phyloP scores from a whole-genome alignment of 495 filamentous ascomycete species.

The Saxophila tyrrhenica region DNA sequence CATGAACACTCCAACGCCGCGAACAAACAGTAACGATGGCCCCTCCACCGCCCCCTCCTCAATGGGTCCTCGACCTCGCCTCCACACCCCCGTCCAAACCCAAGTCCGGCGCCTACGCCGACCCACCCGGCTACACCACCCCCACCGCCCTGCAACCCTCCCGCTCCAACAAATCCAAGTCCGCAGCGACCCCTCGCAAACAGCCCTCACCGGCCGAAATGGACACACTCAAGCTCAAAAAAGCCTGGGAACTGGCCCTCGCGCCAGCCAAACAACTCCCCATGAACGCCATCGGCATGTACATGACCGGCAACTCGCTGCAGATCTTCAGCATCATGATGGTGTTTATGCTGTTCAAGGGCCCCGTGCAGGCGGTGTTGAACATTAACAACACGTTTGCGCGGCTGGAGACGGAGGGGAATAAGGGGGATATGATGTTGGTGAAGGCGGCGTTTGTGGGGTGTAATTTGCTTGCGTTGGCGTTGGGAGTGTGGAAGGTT shows the following conservation, averaged over 20 bases:
- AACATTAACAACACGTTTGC: slow-evolving; percentile 69
- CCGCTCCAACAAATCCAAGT: slow-evolving; percentile 25
- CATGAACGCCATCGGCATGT: slow-evolving; percentile 98
- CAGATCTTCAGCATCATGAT: slow-evolving; percentile 99
- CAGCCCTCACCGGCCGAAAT: slow-evolving; percentile 66
- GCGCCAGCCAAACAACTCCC: slow-evolving; percentile 88
- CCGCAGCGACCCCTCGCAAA: slow-evolving; percentile 25
- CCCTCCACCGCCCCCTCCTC: slow-evolving; percentile 40
- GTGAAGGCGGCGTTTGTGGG: slow-evolving; percentile 79
- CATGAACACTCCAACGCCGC: no score
- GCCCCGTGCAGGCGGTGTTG: slow-evolving; percentile 74
- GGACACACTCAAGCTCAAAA: slow-evolving; percentile 92
- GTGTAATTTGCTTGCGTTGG: slow-evolving; percentile 75
- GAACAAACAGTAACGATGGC: not conserved
- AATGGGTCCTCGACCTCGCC: slow-evolving; percentile 73
- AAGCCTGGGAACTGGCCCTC: slow-evolving; percentile 95
- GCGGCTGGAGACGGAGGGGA: slow-evolving; percentile 79
- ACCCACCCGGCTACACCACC: slow-evolving; percentile 78
- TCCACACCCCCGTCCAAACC: slow-evolving; percentile 48
- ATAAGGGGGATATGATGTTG: slow-evolving; percentile 52
- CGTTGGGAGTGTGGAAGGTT: slow-evolving; percentile 88
- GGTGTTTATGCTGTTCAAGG: slow-evolving; percentile 98
- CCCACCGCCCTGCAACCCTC: slow-evolving; percentile 26
- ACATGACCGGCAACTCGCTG: slow-evolving; percentile 97
- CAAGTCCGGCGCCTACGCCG: slow-evolving; percentile 54